phyloP scores from a whole-genome alignment of 306 rosid species.

The Senna tora region DNA sequence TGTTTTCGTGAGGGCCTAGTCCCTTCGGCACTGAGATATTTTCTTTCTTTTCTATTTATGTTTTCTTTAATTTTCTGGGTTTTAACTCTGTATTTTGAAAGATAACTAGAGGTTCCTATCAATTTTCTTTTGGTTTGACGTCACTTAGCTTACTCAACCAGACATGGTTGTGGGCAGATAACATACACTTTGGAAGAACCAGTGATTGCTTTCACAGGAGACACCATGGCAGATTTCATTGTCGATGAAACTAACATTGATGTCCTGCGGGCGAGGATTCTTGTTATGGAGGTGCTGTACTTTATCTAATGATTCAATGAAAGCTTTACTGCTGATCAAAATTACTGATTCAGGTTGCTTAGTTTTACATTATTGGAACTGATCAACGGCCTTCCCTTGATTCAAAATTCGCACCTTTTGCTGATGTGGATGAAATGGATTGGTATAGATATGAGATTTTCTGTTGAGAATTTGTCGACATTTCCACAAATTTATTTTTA shows the following conservation, averaged over 20 bases:
- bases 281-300: slow-evolving; percentile 78
- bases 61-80: no score
- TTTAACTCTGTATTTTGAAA: no score
- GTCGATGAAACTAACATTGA: slow-evolving; percentile 65
- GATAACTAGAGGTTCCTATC: no score
- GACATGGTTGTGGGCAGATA: slow-evolving; percentile 61
- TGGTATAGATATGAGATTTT: neutral
- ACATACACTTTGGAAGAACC: slow-evolving; percentile 77
- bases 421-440: neutral
- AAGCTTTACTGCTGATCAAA: neutral
- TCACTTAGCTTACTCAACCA: slow-evolving; percentile 13
- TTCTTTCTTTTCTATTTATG: no score
- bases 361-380: neutral
- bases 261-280: slow-evolving; percentile 75
- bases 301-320: slow-evolving; percentile 13
- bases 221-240: slow-evolving; percentile 80
- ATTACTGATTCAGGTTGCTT: neutral
- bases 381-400: neutral
- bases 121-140: no score
- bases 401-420: neutral
- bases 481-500: neutral
- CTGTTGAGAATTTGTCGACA: neutral
- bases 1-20: no score
- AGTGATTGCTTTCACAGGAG: slow-evolving; percentile 93
- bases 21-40: no score